These are phyloP conservation scores for Tetrahymena elliotti DNA, from an alignment of 73 alveolate genomes.

Conservation along the genomic window DNA sequence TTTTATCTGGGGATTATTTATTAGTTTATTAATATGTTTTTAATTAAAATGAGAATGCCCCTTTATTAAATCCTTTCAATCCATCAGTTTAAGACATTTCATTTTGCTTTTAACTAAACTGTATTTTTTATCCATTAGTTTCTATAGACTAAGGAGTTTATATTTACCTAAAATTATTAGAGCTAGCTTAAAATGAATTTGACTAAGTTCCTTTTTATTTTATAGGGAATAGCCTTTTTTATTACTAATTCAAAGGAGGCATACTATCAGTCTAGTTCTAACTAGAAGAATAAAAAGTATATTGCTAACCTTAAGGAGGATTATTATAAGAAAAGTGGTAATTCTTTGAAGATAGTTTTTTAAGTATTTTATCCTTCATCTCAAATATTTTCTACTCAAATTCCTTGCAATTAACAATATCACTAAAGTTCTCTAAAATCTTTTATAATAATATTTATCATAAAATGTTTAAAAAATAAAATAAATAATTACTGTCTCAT, in stretches of 20 bases:
- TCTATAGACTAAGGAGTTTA: neutral
- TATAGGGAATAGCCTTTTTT: neutral
- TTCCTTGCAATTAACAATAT: neutral
- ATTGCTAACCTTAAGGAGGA: neutral
- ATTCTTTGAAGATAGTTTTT: neutral
- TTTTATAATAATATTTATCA: neutral
- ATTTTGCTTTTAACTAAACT: neutral
- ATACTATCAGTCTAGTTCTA: neutral
- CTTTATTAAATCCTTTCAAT: neutral
- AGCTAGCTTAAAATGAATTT: neutral
- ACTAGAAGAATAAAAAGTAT: neutral
- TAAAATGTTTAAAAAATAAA: neutral
- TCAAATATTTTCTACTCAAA: neutral
- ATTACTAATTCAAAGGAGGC: neutral
- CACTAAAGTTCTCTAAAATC: neutral
- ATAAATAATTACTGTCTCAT: neutral
- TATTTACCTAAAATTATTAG: neutral
- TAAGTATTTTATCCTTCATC: neutral
- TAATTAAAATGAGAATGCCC: neutral
- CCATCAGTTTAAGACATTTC: neutral
- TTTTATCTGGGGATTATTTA: neutral
- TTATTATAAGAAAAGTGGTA: neutral
- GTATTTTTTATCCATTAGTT: neutral
- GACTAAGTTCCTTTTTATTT: neutral
- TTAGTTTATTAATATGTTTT: neutral